Percentiles rank a stretch among this genome's conserved stretches.
These are phyloP conservation scores for Calonectria crousiana DNA, from an alignment of 2,329 filamentous ascomycete species.

Conservation along the genomic window DNA sequence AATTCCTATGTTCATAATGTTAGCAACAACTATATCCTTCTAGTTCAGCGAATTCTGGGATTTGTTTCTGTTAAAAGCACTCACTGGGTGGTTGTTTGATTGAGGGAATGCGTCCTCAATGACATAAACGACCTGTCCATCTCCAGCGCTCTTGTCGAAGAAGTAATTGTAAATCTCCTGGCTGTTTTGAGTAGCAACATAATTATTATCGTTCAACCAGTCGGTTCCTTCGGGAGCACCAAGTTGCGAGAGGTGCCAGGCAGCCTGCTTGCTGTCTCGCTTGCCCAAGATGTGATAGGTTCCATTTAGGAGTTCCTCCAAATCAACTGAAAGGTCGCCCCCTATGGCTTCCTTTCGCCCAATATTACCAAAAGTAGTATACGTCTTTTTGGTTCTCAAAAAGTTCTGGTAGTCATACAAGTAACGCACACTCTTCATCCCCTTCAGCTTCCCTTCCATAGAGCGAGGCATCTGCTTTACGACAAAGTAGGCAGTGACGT, in stretches of 20 bases:
- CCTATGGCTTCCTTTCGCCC: neutral
- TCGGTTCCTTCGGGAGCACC: neutral
- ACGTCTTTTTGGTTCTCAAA: slow-evolving; percentile 1
- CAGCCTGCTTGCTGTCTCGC: neutral
- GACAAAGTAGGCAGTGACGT: slow-evolving; percentile 1
- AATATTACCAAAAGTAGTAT: slow-evolving; percentile 3
- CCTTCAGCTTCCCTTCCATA: neutral
- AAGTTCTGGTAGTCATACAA: slow-evolving; percentile 12
- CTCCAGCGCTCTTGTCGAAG: neutral
- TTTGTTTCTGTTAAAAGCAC: neutral
- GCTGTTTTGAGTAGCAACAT: neutral
- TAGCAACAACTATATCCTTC: neutral
- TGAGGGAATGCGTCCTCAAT: neutral
- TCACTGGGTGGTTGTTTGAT: neutral
- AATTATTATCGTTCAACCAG: neutral
- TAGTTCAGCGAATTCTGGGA: too few species aligned
- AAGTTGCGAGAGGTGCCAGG: neutral
- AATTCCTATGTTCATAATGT: neutral
- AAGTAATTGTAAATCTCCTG: neutral
- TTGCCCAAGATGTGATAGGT: neutral
- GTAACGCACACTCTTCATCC: neutral
- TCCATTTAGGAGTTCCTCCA: neutral
- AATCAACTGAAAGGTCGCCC: neutral
- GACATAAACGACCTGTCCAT: neutral
- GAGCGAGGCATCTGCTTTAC: slow-evolving; percentile 8